Evolutionary conservation across 2,329 filamentous ascomycete species (phyloP).

Genomic region (Aspergillus ibericus): DNA sequence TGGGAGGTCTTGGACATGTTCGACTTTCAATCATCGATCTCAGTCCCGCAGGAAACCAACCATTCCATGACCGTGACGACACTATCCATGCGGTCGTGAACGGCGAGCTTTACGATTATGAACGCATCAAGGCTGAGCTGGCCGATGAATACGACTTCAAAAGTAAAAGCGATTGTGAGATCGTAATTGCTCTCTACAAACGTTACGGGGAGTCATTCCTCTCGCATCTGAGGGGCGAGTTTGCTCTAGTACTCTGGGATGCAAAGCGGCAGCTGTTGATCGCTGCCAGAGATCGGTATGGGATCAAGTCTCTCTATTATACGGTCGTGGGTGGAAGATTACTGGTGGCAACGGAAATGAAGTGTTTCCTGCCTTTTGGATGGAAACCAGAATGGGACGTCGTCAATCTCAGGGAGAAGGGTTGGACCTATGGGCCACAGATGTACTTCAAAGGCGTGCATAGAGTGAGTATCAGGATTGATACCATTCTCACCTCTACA

Average conservation of each 20-base stretch:
- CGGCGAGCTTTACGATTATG: conserved; percentile 60
- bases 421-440: conserved; percentile 47
- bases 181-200: conserved; percentile 55
- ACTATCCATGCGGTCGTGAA: conserved; percentile 59
- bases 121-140: conserved; percentile 44
- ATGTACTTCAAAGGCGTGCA: conserved; percentile 55
- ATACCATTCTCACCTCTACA: background rate
- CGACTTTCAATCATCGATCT: conserved; percentile 58
- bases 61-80: conserved; percentile 42
- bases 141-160: conserved; percentile 47
- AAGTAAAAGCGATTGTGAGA: conserved; percentile 52
- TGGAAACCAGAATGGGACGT: conserved; percentile 58
- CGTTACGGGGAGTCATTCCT: conserved; percentile 50
- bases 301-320: conserved; percentile 59
- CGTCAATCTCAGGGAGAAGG: conserved; percentile 43
- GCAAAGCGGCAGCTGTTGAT: conserved; percentile 45
- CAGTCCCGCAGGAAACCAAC: conserved; percentile 49
- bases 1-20: conserved; percentile 49
- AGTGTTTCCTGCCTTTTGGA: conserved; percentile 54
- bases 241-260: conserved; percentile 56
- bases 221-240: conserved; percentile 55
- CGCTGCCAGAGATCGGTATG: conserved; percentile 55
- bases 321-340: conserved; percentile 45
- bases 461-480: conserved; percentile 31
- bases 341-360: conserved; percentile 55